phyloP scores from a whole-genome alignment of 1,284 basidiomycete species.

The Austroboletus novae-zelandiae region DNA sequence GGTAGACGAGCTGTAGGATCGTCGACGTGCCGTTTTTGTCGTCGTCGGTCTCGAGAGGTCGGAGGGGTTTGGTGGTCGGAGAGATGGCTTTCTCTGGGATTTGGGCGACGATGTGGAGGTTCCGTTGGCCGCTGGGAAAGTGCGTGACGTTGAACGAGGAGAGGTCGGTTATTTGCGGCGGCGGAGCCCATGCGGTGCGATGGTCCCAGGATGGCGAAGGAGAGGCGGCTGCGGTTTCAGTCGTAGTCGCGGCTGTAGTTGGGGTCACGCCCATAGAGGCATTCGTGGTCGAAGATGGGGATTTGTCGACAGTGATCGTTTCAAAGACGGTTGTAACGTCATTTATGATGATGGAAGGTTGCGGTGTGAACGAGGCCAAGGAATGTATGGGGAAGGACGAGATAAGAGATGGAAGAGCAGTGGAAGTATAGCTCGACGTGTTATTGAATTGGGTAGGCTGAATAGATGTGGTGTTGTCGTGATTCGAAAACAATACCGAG shows the following conservation, averaged over 20 bases:
- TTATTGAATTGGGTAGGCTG: background rate
- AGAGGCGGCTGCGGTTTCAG: slow-evolving; percentile 7
- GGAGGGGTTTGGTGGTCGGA: slow-evolving; percentile 9
- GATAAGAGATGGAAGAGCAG: background rate
- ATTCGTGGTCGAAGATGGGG: slow-evolving; percentile 11
- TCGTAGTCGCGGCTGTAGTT: slow-evolving; percentile 10
- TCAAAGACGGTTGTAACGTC: slow-evolving; percentile 5
- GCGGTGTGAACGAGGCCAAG: background rate
- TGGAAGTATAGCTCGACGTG: background rate
- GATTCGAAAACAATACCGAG: background rate
- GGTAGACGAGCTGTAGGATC: slow-evolving; percentile 59
- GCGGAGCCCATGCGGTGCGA: slow-evolving; percentile 47
- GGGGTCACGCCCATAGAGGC: slow-evolving; percentile 27
- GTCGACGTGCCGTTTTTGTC: slow-evolving; percentile 34
- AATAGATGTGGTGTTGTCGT: background rate
- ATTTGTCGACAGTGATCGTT: slow-evolving; percentile 4
- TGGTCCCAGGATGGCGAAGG: slow-evolving; percentile 12
- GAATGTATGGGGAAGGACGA: background rate
- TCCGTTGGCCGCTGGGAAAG: slow-evolving; percentile 55
- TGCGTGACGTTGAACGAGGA: slow-evolving; percentile 56
- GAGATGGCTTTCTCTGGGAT: slow-evolving; percentile 40
- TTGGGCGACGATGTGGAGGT: slow-evolving; percentile 54
- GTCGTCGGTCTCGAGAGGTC: slow-evolving; percentile 7
- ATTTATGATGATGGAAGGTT: slow-evolving; percentile 5
- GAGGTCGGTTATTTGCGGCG: slow-evolving; percentile 56